Conservation (phyloP, 2,329 filamentous ascomycete genomes). For the Colletotrichum melonis region DNA sequence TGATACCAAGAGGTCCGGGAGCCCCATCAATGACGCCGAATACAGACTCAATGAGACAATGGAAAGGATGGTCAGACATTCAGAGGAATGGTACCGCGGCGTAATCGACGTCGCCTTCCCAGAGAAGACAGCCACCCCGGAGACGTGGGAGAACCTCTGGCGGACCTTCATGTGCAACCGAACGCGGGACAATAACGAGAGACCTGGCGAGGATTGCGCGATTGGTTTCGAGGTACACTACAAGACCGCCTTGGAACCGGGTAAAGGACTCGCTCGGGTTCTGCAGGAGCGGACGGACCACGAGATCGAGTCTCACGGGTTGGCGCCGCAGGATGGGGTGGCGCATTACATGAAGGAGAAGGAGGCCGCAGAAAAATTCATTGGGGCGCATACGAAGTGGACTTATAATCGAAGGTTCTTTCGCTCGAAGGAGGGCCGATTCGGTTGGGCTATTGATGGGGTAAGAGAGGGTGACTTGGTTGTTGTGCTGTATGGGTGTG, state of each 20-base stretch:
- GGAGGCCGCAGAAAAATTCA: neutral
- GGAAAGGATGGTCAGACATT: neutral
- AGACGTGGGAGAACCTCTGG: conserved; percentile 20
- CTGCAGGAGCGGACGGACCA: conserved; percentile 2
- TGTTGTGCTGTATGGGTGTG: conserved; percentile 5
- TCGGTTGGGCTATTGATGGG: conserved; percentile 16
- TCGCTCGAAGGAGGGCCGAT: conserved; percentile 1
- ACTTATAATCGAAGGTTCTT: conserved; percentile 22
- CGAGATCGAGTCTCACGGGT: neutral
- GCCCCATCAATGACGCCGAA: neutral
- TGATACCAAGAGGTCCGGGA: neutral
- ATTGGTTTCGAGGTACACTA: conserved; percentile 4
- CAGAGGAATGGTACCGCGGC: neutral
- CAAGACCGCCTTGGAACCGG: neutral
- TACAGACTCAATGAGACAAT: neutral
- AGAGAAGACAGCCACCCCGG: conserved; percentile 3
- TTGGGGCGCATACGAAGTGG: conserved; percentile 10
- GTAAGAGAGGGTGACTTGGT: conserved; percentile 1
- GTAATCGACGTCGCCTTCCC: conserved; percentile 15
- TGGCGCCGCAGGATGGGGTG: conserved; percentile 6
- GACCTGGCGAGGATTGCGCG: neutral
- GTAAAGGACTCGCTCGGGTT: neutral
- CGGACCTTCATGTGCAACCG: conserved; percentile 25
- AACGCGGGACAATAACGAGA: conserved; percentile 15
- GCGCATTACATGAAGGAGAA: conserved; percentile 17